These are phyloP conservation scores for Aureobasidium pullulans DNA, from an alignment of 2,329 filamentous ascomycete species.

Conservation along the genomic window DNA sequence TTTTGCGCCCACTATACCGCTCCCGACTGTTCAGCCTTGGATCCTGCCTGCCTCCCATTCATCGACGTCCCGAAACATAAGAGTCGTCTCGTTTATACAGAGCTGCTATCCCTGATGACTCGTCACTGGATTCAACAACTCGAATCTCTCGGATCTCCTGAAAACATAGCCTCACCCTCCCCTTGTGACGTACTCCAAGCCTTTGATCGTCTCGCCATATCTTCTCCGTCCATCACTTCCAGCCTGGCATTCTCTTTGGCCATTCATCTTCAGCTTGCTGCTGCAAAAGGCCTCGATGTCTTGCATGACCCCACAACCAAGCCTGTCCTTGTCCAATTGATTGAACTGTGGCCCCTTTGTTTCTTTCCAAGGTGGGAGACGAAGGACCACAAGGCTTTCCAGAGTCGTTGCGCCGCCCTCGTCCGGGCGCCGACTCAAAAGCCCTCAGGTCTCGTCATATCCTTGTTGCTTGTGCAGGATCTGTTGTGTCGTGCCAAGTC, in stretches of 20 bases:
- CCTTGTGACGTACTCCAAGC: background rate
- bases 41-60: background rate
- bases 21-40: background rate
- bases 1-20: constrained; percentile 1
- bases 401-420: background rate
- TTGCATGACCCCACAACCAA: background rate
- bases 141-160: background rate
- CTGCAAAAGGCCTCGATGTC: background rate
- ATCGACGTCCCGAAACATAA: constrained; percentile 5
- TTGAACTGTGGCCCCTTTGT: background rate
- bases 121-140: background rate
- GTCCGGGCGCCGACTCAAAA: background rate
- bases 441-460: background rate
- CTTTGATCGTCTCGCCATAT: background rate
- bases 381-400: background rate
- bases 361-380: background rate
- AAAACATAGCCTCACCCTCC: background rate
- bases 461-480: constrained; percentile 1
- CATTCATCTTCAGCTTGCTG: background rate
- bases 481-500: background rate
- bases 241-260: background rate
- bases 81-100: background rate
- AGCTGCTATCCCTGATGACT: background rate
- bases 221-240: background rate
- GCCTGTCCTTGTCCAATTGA: background rate